These are phyloP conservation scores for Candida andamanensis DNA, from an alignment of 805 yeast species.

Conservation along the genomic window DNA sequence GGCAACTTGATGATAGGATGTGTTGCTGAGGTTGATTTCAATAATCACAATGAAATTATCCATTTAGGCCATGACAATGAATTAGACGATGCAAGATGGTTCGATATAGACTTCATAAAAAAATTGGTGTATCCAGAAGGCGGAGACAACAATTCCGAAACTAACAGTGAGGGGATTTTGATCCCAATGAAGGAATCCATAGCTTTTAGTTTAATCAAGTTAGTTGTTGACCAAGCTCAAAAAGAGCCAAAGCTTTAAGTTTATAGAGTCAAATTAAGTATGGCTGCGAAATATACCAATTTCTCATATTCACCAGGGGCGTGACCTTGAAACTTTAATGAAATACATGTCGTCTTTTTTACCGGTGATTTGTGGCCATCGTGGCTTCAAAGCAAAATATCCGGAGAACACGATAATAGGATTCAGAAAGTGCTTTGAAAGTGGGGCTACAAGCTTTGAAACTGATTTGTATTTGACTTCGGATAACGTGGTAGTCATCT, in stretches of 20 bases:
- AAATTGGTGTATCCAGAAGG: constrained; percentile 29
- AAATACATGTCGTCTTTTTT: no score
- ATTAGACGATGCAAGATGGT: constrained; percentile 82
- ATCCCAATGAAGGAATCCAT: constrained; percentile 43
- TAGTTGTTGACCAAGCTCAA: constrained; percentile 25
- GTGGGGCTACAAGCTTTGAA: constrained; percentile 37
- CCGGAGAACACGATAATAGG: constrained; percentile 38
- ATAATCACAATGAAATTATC: constrained; percentile 60
- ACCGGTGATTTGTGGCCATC: constrained; percentile 35
- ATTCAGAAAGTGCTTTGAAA: constrained; percentile 29
- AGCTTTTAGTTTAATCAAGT: constrained; percentile 40
- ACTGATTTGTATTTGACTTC: constrained; percentile 39
- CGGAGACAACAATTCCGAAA: constrained; percentile 16
- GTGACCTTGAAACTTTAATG: no score
- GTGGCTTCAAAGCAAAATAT: constrained; percentile 38
- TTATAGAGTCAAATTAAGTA: no score
- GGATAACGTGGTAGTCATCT: constrained; percentile 34
- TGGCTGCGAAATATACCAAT: background rate
- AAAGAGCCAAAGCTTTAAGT: background rate
- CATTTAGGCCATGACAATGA: constrained; percentile 82
- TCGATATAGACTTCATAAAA: constrained; percentile 50
- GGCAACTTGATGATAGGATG: constrained; percentile 93
- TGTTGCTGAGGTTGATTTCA: constrained; percentile 67
- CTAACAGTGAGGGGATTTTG: constrained; percentile 32
- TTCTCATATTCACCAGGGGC: background rate